Conservation (phyloP, 352 stramenopile genomes). For the Phytophthora pinifolia region DNA sequence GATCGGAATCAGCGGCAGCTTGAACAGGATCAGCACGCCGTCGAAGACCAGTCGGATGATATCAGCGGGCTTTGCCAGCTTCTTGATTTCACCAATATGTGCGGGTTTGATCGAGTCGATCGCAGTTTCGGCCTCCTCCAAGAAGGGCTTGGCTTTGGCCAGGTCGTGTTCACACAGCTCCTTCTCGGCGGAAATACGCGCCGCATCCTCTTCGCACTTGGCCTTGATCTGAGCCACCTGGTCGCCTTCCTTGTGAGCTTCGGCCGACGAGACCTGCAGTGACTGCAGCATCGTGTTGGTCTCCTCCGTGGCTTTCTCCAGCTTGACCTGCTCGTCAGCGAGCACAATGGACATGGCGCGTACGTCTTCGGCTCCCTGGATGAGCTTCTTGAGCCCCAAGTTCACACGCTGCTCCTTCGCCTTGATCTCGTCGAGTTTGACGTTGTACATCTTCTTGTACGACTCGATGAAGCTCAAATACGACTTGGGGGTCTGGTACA, state of each 20-base stretch:
- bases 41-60: constrained; percentile 99
- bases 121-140: constrained; percentile 97
- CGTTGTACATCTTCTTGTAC: constrained; percentile 97
- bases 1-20: constrained; percentile 89
- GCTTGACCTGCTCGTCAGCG: constrained; percentile 95
- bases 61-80: constrained; percentile 96
- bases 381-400: constrained; percentile 97
- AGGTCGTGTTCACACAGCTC: constrained; percentile 95
- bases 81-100: constrained; percentile 99
- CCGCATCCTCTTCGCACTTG: constrained; percentile 96
- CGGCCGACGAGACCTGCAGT: constrained; percentile 94
- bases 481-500: constrained; percentile 99
- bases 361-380: constrained; percentile 96
- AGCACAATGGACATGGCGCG: constrained; percentile 97
- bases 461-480: constrained; percentile 98
- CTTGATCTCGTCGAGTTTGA: constrained; percentile 94
- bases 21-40: constrained; percentile 97
- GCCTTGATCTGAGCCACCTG: constrained; percentile 96
- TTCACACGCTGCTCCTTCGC: constrained; percentile 97
- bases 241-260: constrained; percentile 97
- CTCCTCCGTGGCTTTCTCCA: constrained; percentile 96
- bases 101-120: constrained; percentile 98
- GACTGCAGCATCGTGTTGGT: constrained; percentile 98
- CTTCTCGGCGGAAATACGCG: constrained; percentile 95
- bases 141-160: constrained; percentile 97